Evolutionary conservation across 106 monocot species (phyloP).

Genomic region (Triglochin maritima): DNA sequence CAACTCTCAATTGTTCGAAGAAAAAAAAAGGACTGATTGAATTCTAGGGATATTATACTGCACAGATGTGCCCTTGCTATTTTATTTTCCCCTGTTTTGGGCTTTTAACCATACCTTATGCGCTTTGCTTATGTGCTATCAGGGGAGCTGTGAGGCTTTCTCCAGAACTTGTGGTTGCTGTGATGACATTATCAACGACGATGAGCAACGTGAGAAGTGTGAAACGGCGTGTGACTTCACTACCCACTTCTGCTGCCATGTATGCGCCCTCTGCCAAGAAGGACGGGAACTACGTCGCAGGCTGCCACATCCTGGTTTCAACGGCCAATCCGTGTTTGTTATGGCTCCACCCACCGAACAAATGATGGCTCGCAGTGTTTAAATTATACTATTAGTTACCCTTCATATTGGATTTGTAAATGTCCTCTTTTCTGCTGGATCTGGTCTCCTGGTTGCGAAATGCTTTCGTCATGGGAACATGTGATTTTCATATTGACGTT

Average conservation of each 20-base stretch:
- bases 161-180: slow-evolving; percentile 44
- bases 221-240: slow-evolving; percentile 45
- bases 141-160: slow-evolving; percentile 63
- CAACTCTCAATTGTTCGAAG: too few species aligned
- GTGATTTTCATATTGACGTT: too few species aligned
- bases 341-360: slow-evolving; percentile 58
- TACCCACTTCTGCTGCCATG: slow-evolving; percentile 53
- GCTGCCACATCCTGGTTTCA: slow-evolving; percentile 66
- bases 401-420: too few species aligned
- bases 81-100: not conserved
- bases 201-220: slow-evolving; percentile 43
- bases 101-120: not conserved
- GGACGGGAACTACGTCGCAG: slow-evolving; percentile 69
- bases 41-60: too few species aligned
- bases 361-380: slow-evolving; percentile 52
- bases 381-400: too few species aligned
- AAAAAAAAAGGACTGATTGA: too few species aligned
- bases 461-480: too few species aligned
- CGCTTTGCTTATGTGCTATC: not conserved
- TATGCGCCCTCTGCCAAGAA: slow-evolving; percentile 76
- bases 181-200: slow-evolving; percentile 26
- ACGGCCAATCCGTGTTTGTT: slow-evolving; percentile 16
- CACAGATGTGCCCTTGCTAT: too few species aligned
- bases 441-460: too few species aligned
- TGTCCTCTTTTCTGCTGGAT: too few species aligned